Base-by-base conservation (phyloP, 1,284 basidiomycete species). In the Retiboletus flavoniger region DNA sequence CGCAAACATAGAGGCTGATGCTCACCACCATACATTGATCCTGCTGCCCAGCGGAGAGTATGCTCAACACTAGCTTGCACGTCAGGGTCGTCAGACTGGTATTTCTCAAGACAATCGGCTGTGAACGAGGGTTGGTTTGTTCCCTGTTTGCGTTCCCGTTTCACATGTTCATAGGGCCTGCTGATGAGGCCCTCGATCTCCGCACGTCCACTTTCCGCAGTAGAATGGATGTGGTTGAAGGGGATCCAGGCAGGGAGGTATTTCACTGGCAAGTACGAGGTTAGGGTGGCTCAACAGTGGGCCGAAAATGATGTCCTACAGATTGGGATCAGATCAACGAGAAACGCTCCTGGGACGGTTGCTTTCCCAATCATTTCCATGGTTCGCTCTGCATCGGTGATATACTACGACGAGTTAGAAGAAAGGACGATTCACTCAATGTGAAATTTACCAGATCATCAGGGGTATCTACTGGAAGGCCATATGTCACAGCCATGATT, bases 1-100 rank as follows among this genome's bases (percentile, higher is more conserved):
- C 13, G 3, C 5, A n/a, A 32, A 26, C 1, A 31, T 8, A 0
- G 1, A 13, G 14, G 16, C 1, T 31, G 16, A 17, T 16, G 45
- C 63, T 34, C 42, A 67, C 67, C 67, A 19, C 59, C 63, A 51
- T 65, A 69, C 63, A 66, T 63, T 13, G 66, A 43, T 14, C 62
- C 66, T 24, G 68, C 24, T 24, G 64, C 51, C 67, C 67, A 69
- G 36, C 47, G 50, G 29, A 58, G 50, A 24, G 43, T 47, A 13
- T 59, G 46, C 17, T 59, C 57, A 2, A 58, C n/a, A 16, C 17
- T 5, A 17, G 47, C 51, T 38, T 54, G 47, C 38, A 29, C 39
- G 9, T 42, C 35, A 13, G 47, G 41, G 34, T 58, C 36, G 6
- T 58, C 45, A 10, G 57, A 56, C n/a, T 56, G 44, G 34, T 60